Conservation (phyloP, 176 grass and related monocot genomes). For the Secale cereale region DNA sequence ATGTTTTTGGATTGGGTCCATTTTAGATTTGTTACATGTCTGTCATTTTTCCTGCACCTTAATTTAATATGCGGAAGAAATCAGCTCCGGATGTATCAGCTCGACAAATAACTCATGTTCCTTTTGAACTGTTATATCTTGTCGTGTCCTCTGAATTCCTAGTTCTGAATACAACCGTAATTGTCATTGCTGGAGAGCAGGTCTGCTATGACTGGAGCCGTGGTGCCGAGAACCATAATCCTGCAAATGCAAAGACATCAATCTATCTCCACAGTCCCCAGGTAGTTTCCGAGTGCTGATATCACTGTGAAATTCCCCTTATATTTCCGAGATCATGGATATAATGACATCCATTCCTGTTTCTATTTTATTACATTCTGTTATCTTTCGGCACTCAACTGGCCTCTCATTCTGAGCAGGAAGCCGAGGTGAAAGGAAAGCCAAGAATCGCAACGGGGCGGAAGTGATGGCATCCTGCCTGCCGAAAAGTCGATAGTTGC, state of each 20-base stretch:
- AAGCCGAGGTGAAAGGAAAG: conserved; percentile 95
- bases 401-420: conserved; percentile 34
- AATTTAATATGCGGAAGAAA: neutral
- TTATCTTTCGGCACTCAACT: neutral
- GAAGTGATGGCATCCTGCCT: conserved; percentile 24
- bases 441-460: conserved; percentile 63
- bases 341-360: neutral
- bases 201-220: conserved; percentile 94
- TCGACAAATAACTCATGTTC: neutral
- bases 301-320: neutral
- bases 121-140: neutral
- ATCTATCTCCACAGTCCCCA: conserved; percentile 94
- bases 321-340: neutral
- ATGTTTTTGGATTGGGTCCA: neutral
- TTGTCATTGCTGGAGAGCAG: conserved; percentile 29
- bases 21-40: neutral
- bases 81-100: neutral
- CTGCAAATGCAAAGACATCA: conserved; percentile 82
- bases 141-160: neutral
- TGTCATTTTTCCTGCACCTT: neutral
- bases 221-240: conserved; percentile 96
- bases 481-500: neutral
- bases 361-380: neutral
- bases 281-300: neutral
- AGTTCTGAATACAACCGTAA: neutral